Percentiles rank a stretch among this genome's conserved stretches.
Conservation (phyloP, 75 land plant species). For the Cryptomeria japonica region DNA sequence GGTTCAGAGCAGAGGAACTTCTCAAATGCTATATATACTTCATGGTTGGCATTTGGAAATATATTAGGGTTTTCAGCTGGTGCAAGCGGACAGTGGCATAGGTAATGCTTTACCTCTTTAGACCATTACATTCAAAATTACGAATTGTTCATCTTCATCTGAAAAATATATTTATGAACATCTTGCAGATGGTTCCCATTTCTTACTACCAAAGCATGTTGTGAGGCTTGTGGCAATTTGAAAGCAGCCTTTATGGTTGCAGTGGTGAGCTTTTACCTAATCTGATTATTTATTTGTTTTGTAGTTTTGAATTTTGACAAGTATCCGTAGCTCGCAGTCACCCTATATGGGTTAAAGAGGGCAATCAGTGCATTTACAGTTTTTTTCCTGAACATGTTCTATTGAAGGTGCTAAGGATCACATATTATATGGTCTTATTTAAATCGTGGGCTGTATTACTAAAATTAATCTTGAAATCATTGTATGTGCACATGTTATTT, state of each 20-base stretch:
- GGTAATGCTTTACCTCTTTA: constrained; percentile 24
- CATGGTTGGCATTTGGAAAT: constrained; percentile 99
- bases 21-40: constrained; percentile 92
- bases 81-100: constrained; percentile 92
- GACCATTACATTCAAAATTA: neutral
- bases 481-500: neutral
- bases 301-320: neutral
- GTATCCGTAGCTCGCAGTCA: neutral
- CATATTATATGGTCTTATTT: neutral
- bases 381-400: neutral
- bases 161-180: neutral
- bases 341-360: neutral
- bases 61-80: constrained; percentile 96
- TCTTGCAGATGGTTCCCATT: constrained; percentile 85
- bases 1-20: constrained; percentile 81
- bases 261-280: constrained; percentile 49
- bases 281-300: constrained; percentile 7
- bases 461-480: neutral
- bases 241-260: constrained; percentile 97
- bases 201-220: constrained; percentile 81
- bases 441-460: neutral
- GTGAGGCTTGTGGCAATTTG: constrained; percentile 94
- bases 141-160: neutral
- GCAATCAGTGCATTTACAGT: neutral
- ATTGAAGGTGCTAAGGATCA: neutral